Base-by-base conservation (phyloP, 805 yeast species). In the Wickerhamomyces queroliae region DNA sequence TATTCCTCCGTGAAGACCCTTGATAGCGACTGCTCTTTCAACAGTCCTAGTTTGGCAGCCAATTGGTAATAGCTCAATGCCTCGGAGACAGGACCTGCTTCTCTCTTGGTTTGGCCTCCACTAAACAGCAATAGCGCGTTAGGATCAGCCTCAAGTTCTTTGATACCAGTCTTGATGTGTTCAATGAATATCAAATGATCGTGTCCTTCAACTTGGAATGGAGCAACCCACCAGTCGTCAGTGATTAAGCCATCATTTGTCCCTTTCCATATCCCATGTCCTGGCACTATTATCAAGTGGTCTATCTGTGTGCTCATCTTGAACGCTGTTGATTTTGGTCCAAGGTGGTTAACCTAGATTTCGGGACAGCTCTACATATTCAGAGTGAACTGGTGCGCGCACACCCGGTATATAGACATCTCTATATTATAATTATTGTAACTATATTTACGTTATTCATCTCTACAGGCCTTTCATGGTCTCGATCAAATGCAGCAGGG, bases 61-160 rank as follows among this genome's bases (percentile, higher is more conserved):
- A 79, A 61, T 13, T 66, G 50, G 39, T 63, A 69, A 55, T 83
- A 85, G 10, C 84, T 74, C 40, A 60, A 63, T 1, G 83, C 73
- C 53, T 83, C 95, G 11, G 84, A 79, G 31, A 70, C 62, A 11
- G 69, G 73, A 5, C 78, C 79, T 2, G 76, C 69, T 3, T 53
- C 63, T 2, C 31, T n/a, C 44, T 83, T 82, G 0, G 95, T 86
- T 51, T 72, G 82, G 0, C 93, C 91, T 0, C 95, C 95, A 15
- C 79, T 58, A 58, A 76, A 58, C 4, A 73, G 44, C 2, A 81
- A 53, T 18, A 78, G 45, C 0, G 68, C 49, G 1, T 66, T 45
- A 2, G 52, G 43, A 37, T 69, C 63, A 0, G 50, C 30, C 12
- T 58, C 37, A 7, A 77, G 44, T 15, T 58, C 46, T 1, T 58